Evolutionary conservation across 441 rosid species (phyloP), one percentile per base, ranked within the genome.

Genomic region (Gossypium davidsonii): DNA sequence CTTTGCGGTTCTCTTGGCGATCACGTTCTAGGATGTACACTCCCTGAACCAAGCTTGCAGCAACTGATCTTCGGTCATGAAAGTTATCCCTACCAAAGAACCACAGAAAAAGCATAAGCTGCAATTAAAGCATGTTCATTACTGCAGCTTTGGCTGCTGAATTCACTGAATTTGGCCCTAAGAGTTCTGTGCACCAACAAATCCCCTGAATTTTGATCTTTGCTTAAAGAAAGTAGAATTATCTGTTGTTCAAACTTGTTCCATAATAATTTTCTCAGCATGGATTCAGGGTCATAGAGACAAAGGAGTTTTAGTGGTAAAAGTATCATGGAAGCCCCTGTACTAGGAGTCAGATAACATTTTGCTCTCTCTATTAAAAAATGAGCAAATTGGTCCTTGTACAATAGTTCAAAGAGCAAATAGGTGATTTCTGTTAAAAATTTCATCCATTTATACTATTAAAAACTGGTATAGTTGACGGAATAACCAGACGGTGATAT

Each of bases 41-140:
- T 64, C 85, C 91, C 71, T 80, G 82, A 55, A 87, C 86, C 78
- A 85, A 81, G 80, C 86, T 78, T 48, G 88, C 81, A 18, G 82
- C 85, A 26, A 85, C 79, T 17, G 85, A 77, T 56, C 83, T 85
- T 74, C 81, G 64, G 52, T 85, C 84, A 72, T 81, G 70, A 1
- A 71, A 57, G 66, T 84, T 81, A 42, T 73, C 79, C 91, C 89
- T 83, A 71, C 17, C 59, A 68, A 70, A 31, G 21, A 10, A n/a
- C 17, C 15, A 62, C 2, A 73, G 52, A 9, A 6, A 25, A 70
- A 3, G 21, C 14, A 63, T 12, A 42, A 20, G 12, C 12, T 46
- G 1, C 10, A 21, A 1, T 14, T 21, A 20, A 44, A 37, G 14
- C 14, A 34, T 15, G 46, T 7, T 6, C 11, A n/a, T 3, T n/a